Conservation (phyloP, 1,284 basidiomycete species). For the Vanrija pseudolonga region DNA sequence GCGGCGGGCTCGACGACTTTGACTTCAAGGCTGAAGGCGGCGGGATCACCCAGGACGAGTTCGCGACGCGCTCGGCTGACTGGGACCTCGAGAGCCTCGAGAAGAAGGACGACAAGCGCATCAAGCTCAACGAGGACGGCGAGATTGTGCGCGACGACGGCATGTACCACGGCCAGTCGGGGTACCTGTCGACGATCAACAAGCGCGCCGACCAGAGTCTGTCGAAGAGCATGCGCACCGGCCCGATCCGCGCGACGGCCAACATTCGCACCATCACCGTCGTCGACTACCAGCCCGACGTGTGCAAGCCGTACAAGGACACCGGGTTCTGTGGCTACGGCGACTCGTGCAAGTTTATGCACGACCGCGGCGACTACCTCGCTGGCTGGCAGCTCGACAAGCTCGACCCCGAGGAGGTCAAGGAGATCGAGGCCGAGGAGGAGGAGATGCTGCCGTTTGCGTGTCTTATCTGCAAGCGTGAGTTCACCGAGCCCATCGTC, state of each 20-base stretch:
- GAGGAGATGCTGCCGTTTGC: slow-evolving; percentile 93
- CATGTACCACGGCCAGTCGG: slow-evolving; percentile 77
- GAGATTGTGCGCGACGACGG: slow-evolving; percentile 64
- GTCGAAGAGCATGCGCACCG: slow-evolving; percentile 83
- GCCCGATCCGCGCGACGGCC: slow-evolving; percentile 71
- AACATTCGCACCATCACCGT: slow-evolving; percentile 95
- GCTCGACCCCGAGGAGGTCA: slow-evolving; percentile 47
- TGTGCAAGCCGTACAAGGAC: slow-evolving; percentile 99
- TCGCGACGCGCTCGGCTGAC: slow-evolving; percentile 48
- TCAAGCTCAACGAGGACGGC: slow-evolving; percentile 48
- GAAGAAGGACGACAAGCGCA: slow-evolving; percentile 21
- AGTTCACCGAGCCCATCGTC: slow-evolving; percentile 89
- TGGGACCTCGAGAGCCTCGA: slow-evolving; percentile 49
- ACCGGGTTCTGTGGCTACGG: slow-evolving; percentile 99
- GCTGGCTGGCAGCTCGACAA: slow-evolving; percentile 95
- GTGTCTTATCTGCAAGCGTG: slow-evolving; percentile 90
- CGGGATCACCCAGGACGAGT: slow-evolving; percentile 30
- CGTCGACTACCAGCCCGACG: slow-evolving; percentile 96
- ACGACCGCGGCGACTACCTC: slow-evolving; percentile 76
- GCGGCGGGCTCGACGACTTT: slow-evolving; percentile 59
- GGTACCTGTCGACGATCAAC: slow-evolving; percentile 77
- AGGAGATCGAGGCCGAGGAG: slow-evolving; percentile 59
- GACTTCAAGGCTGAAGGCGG: slow-evolving; percentile 52
- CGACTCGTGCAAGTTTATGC: slow-evolving; percentile 95
- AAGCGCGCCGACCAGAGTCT: slow-evolving; percentile 60